phyloP scores from a whole-genome alignment of 2,329 filamentous ascomycete species.

The Dactylellina sp. region DNA sequence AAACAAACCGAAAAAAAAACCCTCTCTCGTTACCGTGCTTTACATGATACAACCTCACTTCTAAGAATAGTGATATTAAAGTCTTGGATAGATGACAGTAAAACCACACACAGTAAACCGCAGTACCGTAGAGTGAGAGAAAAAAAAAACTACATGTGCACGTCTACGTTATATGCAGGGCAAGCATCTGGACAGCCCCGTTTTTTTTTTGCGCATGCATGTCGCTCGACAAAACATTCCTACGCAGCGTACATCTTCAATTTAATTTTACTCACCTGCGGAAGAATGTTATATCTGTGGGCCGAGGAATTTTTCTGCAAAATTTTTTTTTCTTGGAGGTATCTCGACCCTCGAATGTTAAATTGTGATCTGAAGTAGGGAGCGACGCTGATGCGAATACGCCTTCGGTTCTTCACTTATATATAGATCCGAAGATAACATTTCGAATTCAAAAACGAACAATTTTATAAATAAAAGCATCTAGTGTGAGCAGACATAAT shows the following conservation, averaged over 20 bases:
- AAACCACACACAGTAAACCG: neutral
- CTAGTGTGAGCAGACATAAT: too few relatives aligned
- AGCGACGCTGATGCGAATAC: neutral
- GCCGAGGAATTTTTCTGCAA: neutral
- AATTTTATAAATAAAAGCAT: too few relatives aligned
- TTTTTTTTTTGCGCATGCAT: too few relatives aligned
- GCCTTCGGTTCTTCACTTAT: constrained; percentile 6
- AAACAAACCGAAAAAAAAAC: neutral
- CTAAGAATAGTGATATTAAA: constrained; percentile 18
- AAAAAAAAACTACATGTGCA: too few relatives aligned
- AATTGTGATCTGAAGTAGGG: neutral
- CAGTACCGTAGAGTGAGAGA: too few relatives aligned
- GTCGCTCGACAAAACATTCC: too few relatives aligned
- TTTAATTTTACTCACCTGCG: neutral
- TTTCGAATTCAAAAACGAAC: too few relatives aligned
- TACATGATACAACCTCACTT: constrained; percentile 22
- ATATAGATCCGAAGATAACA: constrained; percentile 1
- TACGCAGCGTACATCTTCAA: too few relatives aligned
- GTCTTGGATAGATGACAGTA: constrained; percentile 7
- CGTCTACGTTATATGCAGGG: too few relatives aligned
- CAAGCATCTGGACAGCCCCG: too few relatives aligned
- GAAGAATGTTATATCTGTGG: constrained; percentile 1
- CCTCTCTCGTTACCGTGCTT: constrained; percentile 6
- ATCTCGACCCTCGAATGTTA: neutral
- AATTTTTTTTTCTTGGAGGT: too few relatives aligned